Evolutionary conservation across 2,329 filamentous ascomycete species (phyloP).

Genomic region (Penicillium concentricum): DNA sequence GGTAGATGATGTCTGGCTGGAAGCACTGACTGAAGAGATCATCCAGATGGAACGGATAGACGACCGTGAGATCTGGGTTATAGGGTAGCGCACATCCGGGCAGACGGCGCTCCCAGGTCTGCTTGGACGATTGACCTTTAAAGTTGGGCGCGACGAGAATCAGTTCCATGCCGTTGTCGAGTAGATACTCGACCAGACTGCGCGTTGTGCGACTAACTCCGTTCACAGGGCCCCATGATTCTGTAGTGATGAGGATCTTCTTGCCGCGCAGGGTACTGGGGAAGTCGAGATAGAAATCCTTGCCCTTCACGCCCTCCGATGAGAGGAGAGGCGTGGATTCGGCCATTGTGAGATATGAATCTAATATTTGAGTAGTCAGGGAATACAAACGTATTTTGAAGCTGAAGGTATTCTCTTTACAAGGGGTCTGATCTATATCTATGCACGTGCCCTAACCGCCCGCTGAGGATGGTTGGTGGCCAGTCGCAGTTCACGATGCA

Average conservation of each 20-base stretch:
- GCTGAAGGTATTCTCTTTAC: no score
- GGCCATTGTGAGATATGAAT: constrained; percentile 8
- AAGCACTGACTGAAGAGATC: constrained; percentile 62
- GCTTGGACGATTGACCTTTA: background rate
- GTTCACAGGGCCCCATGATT: constrained; percentile 71
- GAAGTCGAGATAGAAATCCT: constrained; percentile 27
- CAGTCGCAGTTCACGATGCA: constrained; percentile 12
- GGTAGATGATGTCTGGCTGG: constrained; percentile 66
- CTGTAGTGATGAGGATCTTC: constrained; percentile 65
- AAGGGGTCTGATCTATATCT: background rate
- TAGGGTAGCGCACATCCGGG: constrained; percentile 67
- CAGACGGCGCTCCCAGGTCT: constrained; percentile 56
- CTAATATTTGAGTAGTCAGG: background rate
- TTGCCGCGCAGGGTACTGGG: constrained; percentile 56
- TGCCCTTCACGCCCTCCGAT: constrained; percentile 7
- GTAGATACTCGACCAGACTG: constrained; percentile 67
- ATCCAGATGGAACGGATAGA: constrained; percentile 66
- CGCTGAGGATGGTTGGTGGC: constrained; percentile 15
- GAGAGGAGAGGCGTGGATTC: constrained; percentile 13
- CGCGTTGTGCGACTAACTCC: constrained; percentile 70
- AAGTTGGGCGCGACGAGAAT: constrained; percentile 61
- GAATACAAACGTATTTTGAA: background rate
- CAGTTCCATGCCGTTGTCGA: constrained; percentile 62
- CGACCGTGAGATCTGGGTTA: constrained; percentile 69
- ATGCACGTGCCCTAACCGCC: constrained; percentile 18